Base-by-base conservation (phyloP, 768 basidiomycete species). In the Pleurotus salmoneostramineus region DNA sequence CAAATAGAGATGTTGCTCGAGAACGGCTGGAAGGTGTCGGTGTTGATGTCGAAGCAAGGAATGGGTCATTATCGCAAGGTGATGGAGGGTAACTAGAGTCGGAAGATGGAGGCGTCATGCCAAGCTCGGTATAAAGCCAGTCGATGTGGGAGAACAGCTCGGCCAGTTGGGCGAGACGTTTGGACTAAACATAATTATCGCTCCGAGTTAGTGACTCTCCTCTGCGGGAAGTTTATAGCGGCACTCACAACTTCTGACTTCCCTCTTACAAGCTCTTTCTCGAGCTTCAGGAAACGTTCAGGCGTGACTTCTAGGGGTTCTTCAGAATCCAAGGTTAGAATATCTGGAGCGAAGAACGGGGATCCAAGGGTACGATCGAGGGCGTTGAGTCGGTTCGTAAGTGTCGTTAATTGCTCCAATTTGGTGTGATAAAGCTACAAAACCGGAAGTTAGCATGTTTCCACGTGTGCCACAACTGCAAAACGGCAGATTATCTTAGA, bases 241-340 rank as follows among this genome's bases (percentile, higher is more conserved):
- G n/a, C 33, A 77, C 89, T 65, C 64, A 93, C 89, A 56, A 93
- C 80, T 81, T 95, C 93, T n/a, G 82, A 81, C 70, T 93, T 93
- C 8, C 91, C 92, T 55, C 88, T 78, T 7, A 90, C 85, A 14
- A 94, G 80, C 65, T 95, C 92, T 67, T 90, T 88, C 76, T 95
- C 91, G 4, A 95, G 74, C 63, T 77, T 87, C 47, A 83, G 78
- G 66, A 95, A 91, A 10, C 89, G 81, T 62, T 94, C 92, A 0
- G 89, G 87, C 8, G 85, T 87, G 12, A 94, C 89, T 63, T 95
- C 89, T 21, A 82, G 77, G 2, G 68, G 60, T 37, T 77, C 75
- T 3, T 70, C 54, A 52, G 68, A 66, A 58, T 83, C 81, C 6
- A 76, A 81, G 5, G 62, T 56, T 14, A 84, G 63, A 12, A 87